These are phyloP conservation scores for Plasmodium yoelii DNA, from an alignment of 169 alveolate species.

Conservation along the genomic window DNA sequence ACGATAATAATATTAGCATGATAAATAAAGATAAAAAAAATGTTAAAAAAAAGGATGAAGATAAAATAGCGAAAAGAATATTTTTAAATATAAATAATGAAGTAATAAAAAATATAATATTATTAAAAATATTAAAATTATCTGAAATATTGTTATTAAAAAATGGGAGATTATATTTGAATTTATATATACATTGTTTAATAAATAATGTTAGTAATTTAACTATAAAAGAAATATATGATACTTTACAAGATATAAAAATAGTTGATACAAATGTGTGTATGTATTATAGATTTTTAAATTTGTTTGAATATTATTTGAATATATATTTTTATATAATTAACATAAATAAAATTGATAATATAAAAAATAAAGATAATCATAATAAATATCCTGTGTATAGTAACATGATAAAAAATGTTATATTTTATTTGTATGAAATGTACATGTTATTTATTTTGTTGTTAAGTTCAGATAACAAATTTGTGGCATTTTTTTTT, in stretches of 20 bases:
- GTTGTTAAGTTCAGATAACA: background rate
- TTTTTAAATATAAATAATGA: background rate
- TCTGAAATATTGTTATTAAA: constrained; percentile 5
- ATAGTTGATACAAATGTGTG: background rate
- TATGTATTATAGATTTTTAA: constrained; percentile 16
- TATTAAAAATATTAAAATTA: constrained; percentile 40
- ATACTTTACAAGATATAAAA: background rate
- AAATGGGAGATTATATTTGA: constrained; percentile 9
- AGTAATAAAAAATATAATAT: constrained; percentile 16
- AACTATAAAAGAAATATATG: constrained; percentile 2
- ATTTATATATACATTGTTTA: constrained; percentile 20
- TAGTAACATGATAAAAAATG: constrained; percentile 3
- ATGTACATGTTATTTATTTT: constrained; percentile 14
- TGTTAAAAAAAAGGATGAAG: no score
- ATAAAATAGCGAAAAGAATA: no score
- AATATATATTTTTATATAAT: constrained; percentile 33
- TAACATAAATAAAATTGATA: constrained; percentile 3
- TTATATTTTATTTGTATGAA: constrained; percentile 43
- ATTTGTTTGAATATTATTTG: constrained; percentile 48
- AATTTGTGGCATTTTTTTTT: background rate
- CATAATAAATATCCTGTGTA: background rate
- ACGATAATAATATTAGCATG: no score
- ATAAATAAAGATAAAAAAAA: no score
- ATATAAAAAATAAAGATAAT: background rate
- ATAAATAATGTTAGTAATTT: constrained; percentile 15